Evolutionary conservation across 2,329 filamentous ascomycete species (phyloP), one percentile per base, ranked within the genome.

Genomic region (Paracorniculantispora psalliotae): DNA sequence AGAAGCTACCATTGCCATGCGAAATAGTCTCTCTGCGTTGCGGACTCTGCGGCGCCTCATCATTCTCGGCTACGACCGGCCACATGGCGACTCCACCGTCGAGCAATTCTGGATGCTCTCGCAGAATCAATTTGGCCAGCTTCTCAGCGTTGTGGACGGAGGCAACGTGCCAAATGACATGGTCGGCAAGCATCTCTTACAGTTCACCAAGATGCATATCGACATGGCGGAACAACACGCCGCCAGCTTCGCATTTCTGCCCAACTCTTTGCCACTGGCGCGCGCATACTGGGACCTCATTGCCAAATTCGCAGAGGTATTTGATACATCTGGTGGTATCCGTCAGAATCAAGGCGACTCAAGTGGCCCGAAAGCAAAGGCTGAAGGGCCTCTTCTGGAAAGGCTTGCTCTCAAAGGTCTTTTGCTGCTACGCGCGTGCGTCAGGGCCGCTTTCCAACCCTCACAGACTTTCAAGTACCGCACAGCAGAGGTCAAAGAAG

Each of bases 161-260:
- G 80, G 79, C n/a, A 74, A 77, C 6, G 71, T 83, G 2, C 73
- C 87, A 1, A 82, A 83, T 60, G 82, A 81, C 37, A 69, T 88
- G 25, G 77, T 96, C n/a, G 89, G 90, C 64, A 96, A 92, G 69
- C 92, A 97, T 69, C 78, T 96, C 2, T 75, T 97, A 44, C 92
- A 97, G 69, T 87, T 97, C 52, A 87, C 92, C 3, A 99, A 97
- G 73, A 78, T 99, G 3, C 94, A 97, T 70, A 81, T 96, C 41
- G 87, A 91, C 59, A 93, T 97, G 87, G 86, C 91, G 1, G 84
- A 85, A 52, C 76, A 80, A 5, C 92, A 96, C 70, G 86, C 92
- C 1, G 87, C 89, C 3, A 90, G 91, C 57, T 97, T 97, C 72
- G 86, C 88, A 1, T 79, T 91, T 13, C 81, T 99, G 7, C 91